Conservation (phyloP, 352 stramenopile species). For the Pythium biforme region DNA sequence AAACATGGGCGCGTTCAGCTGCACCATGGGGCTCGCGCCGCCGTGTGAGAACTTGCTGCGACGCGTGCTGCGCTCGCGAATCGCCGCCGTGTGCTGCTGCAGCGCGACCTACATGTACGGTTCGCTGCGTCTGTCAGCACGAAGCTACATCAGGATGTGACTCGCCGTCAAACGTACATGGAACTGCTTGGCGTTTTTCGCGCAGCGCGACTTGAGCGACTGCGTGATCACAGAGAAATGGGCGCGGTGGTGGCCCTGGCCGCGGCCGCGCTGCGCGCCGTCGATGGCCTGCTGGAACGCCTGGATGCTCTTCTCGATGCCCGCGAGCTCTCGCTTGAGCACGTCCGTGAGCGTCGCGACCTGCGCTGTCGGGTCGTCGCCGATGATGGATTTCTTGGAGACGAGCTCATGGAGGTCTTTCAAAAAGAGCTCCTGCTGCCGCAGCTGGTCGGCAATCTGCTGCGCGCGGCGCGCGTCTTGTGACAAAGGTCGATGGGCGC, state of each 20-base stretch:
- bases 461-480: constrained; percentile 67
- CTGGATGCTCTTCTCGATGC: constrained; percentile 63
- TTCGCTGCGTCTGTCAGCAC: too few species aligned
- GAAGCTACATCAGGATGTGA: constrained; percentile 8
- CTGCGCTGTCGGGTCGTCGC: constrained; percentile 69
- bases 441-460: constrained; percentile 79
- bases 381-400: constrained; percentile 72
- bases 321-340: constrained; percentile 70
- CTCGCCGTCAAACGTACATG: constrained; percentile 41
- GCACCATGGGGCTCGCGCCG: constrained; percentile 69
- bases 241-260: constrained; percentile 74
- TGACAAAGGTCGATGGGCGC: constrained; percentile 65
- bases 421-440: constrained; percentile 79
- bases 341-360: constrained; percentile 78
- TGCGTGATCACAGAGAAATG: constrained; percentile 79
- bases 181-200: constrained; percentile 79
- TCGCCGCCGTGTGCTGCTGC: constrained; percentile 43
- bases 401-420: constrained; percentile 74
- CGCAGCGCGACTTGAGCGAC: constrained; percentile 77
- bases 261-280: constrained; percentile 41
- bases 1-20: constrained; percentile 80
- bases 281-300: constrained; percentile 62
- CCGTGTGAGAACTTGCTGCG: constrained; percentile 82
- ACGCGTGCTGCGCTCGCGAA: constrained; percentile 71
- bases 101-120: constrained; percentile 38